Conservation (phyloP, 768 basidiomycete genomes). For the Boletales sp. region DNA sequence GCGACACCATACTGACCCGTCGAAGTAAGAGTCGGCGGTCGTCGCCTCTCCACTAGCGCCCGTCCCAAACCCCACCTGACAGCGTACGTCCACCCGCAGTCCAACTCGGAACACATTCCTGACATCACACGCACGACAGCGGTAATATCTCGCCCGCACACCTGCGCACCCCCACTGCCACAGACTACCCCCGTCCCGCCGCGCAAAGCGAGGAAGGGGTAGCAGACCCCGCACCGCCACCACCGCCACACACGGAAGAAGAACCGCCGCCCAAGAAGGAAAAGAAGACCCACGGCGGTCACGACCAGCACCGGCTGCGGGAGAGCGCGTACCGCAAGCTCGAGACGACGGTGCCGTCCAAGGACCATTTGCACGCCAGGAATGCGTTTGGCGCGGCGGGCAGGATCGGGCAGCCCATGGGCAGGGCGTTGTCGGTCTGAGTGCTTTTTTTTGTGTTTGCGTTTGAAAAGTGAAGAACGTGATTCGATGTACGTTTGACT, state of each 20-base stretch:
- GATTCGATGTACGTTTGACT: slow-evolving; percentile 6
- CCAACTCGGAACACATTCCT: neutral
- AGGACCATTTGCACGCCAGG: slow-evolving; percentile 32
- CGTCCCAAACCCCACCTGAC: slow-evolving; percentile 35
- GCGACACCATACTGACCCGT: neutral
- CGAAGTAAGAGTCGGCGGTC: slow-evolving; percentile 44
- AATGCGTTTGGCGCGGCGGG: slow-evolving; percentile 43
- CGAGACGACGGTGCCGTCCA: slow-evolving; percentile 48
- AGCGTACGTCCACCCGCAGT: slow-evolving; percentile 26
- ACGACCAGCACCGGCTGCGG: slow-evolving; percentile 45
- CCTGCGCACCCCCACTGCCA: slow-evolving; percentile 16
- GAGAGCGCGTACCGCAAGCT: slow-evolving; percentile 44
- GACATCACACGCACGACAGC: neutral
- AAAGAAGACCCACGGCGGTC: slow-evolving; percentile 35
- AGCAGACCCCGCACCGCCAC: slow-evolving; percentile 25
- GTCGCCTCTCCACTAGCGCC: slow-evolving; percentile 45
- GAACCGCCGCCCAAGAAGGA: slow-evolving; percentile 47
- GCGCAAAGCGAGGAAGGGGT: slow-evolving; percentile 30
- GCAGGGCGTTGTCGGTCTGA: slow-evolving; percentile 38
- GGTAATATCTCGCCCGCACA: slow-evolving; percentile 5
- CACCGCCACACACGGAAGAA: slow-evolving; percentile 43
- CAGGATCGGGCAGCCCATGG: slow-evolving; percentile 58
- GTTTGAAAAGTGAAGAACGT: too few relatives aligned
- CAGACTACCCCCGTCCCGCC: slow-evolving; percentile 56
- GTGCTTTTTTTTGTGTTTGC: too few relatives aligned